These are phyloP conservation scores for Spathaspora hagerdaliae DNA, from an alignment of 805 yeast species.

Conservation along the genomic window DNA sequence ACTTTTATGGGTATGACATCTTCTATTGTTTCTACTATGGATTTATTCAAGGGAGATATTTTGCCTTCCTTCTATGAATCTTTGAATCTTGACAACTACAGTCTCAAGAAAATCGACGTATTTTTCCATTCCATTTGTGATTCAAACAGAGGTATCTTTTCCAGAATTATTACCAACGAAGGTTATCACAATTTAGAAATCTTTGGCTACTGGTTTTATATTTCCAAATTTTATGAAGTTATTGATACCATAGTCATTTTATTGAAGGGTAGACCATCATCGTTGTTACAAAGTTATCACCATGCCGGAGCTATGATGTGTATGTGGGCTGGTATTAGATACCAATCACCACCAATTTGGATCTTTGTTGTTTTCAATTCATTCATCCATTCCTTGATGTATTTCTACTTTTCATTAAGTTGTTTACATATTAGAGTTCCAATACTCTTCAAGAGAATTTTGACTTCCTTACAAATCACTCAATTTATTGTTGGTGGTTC, in stretches of 20 bases:
- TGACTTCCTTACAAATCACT: constrained; percentile 64
- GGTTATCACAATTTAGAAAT: constrained; percentile 41
- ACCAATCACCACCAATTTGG: constrained; percentile 73
- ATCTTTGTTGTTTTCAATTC: constrained; percentile 76
- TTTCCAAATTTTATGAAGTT: constrained; percentile 70
- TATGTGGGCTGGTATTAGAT: constrained; percentile 77
- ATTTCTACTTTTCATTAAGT: constrained; percentile 60
- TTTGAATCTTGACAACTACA: background rate
- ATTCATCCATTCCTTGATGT: constrained; percentile 74
- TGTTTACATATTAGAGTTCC: constrained; percentile 60
- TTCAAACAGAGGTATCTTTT: constrained; percentile 55
- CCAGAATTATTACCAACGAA: constrained; percentile 8
- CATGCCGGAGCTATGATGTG: constrained; percentile 79
- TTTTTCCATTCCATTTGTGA: constrained; percentile 65
- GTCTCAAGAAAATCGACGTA: constrained; percentile 20
- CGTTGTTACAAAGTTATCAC: constrained; percentile 68
- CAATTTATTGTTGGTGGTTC: constrained; percentile 70
- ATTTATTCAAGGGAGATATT: constrained; percentile 14
- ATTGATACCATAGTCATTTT: constrained; percentile 64
- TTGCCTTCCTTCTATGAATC: constrained; percentile 6
- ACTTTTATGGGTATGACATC: constrained; percentile 63
- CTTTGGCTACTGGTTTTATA: constrained; percentile 64
- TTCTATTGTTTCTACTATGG: constrained; percentile 42
- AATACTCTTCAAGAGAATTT: constrained; percentile 47
- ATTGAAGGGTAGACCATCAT: constrained; percentile 63